A percentile compares a stretch with the other conserved stretches of the same genome.
Conservation (phyloP, 208 protist genomes). For the Polymyxa betae region DNA sequence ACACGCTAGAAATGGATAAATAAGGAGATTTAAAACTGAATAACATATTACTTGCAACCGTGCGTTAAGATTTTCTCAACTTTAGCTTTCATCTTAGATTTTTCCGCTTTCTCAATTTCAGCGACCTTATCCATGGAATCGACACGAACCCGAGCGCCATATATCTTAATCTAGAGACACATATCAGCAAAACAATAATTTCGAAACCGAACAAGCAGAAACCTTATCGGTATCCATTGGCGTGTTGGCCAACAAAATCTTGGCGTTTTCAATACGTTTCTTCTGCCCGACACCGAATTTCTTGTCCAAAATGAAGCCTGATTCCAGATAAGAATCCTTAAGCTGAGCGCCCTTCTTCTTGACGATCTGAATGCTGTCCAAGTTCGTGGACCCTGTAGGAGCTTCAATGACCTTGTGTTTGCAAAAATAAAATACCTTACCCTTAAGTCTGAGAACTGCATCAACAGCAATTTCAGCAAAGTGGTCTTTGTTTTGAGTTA, state of each 20-base stretch:
- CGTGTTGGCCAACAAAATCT: constrained; percentile 99
- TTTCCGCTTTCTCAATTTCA: constrained; percentile 98
- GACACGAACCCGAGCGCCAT: constrained; percentile 78
- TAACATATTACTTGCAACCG: constrained; percentile 37
- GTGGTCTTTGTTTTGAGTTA: constrained; percentile 92
- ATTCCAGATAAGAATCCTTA: constrained; percentile 96
- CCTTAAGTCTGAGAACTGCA: constrained; percentile 90
- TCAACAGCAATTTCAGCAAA: constrained; percentile 98
- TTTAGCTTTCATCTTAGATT: constrained; percentile 86
- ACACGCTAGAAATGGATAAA: constrained; percentile 92
- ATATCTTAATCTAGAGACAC: constrained; percentile 73
- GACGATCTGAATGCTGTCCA: constrained; percentile 99
- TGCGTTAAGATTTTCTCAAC: constrained; percentile 83
- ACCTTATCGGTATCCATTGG: constrained; percentile 99
- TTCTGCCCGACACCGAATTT: constrained; percentile 97
- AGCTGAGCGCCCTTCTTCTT: constrained; percentile 96
- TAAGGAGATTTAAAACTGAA: constrained; percentile 75
- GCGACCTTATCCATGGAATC: constrained; percentile 87
- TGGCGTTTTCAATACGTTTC: constrained; percentile 92
- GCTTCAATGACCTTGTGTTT: not conserved
- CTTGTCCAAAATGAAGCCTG: constrained; percentile 97
- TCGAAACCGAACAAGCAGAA: constrained; percentile 76
- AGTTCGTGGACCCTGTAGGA: constrained; percentile 76
- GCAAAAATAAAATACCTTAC: not conserved
- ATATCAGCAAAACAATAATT: constrained; percentile 60